Evolutionary conservation across 805 yeast genomes (phyloP).

Genomic region (Hermanozyma aechmeae): DNA sequence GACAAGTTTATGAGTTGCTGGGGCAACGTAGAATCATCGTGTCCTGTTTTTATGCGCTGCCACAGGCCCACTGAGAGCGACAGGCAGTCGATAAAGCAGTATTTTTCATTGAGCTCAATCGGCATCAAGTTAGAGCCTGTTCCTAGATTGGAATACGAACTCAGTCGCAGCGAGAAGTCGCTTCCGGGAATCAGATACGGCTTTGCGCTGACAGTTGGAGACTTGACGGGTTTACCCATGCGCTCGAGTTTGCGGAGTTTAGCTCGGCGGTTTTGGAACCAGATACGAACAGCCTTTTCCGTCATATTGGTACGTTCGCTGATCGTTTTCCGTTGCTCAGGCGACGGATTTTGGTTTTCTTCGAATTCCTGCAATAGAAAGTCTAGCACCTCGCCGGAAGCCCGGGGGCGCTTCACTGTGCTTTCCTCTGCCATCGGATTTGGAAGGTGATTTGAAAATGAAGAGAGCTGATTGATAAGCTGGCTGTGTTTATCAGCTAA

Average conservation of each 20-base stretch:
- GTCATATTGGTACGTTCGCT: constrained; percentile 71
- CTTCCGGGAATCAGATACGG: too few relatives aligned
- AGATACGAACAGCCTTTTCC: constrained; percentile 81
- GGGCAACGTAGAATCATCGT: constrained; percentile 30
- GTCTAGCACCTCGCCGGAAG: constrained; percentile 73
- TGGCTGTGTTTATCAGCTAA: too few relatives aligned
- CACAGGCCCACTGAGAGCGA: constrained; percentile 71
- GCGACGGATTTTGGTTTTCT: constrained; percentile 65
- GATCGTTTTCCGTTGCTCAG: constrained; percentile 59
- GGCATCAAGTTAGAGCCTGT: too few relatives aligned
- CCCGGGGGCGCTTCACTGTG: constrained; percentile 49
- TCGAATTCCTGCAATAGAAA: constrained; percentile 60
- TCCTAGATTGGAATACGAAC: too few relatives aligned
- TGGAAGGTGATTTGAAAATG: too few relatives aligned
- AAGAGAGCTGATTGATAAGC: too few relatives aligned
- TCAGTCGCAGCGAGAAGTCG: too few relatives aligned
- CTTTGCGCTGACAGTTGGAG: not conserved
- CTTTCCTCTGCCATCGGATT: not conserved
- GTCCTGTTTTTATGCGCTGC: constrained; percentile 70
- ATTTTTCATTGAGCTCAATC: constrained; percentile 51
- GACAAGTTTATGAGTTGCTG: constrained; percentile 50
- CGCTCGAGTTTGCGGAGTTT: constrained; percentile 62
- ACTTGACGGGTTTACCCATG: constrained; percentile 15
- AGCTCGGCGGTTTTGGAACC: constrained; percentile 89
- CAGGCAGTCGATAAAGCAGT: constrained; percentile 57